Conservation (phyloP, 2,329 filamentous ascomycete species). For the Cladosporium sp. region DNA sequence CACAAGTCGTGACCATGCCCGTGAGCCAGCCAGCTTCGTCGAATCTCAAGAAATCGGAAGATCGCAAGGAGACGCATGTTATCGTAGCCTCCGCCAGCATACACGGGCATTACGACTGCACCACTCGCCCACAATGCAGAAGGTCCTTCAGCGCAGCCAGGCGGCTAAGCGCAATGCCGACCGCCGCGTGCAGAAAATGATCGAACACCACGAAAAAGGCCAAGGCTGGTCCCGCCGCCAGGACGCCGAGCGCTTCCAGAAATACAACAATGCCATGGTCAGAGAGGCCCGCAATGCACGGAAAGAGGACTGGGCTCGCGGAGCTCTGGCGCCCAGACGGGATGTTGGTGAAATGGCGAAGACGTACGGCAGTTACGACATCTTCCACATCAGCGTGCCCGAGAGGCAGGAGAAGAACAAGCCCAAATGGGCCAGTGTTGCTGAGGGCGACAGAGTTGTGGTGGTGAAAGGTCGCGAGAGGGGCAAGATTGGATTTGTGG, state of each 20-base stretch:
- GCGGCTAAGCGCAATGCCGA: slow-evolving; percentile 62
- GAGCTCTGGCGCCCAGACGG: slow-evolving; percentile 71
- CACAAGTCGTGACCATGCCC: background rate
- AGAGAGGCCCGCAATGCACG: slow-evolving; percentile 53
- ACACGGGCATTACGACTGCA: slow-evolving; percentile 1
- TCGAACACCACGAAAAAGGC: slow-evolving; percentile 20
- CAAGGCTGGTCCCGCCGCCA: slow-evolving; percentile 31
- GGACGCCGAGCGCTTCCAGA: slow-evolving; percentile 9
- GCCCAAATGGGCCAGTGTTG: slow-evolving; percentile 31
- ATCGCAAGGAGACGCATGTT: background rate
- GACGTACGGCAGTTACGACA: slow-evolving; percentile 52
- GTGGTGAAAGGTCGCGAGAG: slow-evolving; percentile 72
- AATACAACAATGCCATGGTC: slow-evolving; percentile 28
- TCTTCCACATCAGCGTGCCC: slow-evolving; percentile 24
- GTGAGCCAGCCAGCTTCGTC: background rate
- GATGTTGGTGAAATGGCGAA: slow-evolving; percentile 60
- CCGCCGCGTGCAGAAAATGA: slow-evolving; percentile 14
- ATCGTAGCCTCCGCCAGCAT: background rate
- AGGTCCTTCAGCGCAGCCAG: slow-evolving; percentile 62
- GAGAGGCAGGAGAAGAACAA: slow-evolving; percentile 22
- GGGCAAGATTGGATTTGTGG: slow-evolving; percentile 77
- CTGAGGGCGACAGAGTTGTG: slow-evolving; percentile 72
- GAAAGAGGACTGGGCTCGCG: slow-evolving; percentile 73
- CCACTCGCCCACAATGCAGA: slow-evolving; percentile 55
- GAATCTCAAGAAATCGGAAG: slow-evolving; percentile 9